Evolutionary conservation across 2,329 filamentous ascomycete species (phyloP), one percentile per base, ranked within the genome.

Genomic region (Alternaria gansuensis): DNA sequence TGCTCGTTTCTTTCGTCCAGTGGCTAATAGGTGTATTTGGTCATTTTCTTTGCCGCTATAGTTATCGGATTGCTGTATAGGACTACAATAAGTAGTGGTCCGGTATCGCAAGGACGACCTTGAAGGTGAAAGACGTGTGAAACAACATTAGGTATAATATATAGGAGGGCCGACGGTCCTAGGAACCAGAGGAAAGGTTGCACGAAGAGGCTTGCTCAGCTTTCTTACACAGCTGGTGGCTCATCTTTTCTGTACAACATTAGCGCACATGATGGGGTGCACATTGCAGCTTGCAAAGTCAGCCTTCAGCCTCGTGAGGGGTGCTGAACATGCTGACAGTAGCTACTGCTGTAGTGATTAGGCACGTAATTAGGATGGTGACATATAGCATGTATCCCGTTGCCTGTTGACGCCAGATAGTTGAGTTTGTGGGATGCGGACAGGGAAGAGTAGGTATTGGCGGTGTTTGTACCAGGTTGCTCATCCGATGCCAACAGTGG

Each of bases 341-440:
- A 9, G 7, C 17, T 29, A 24, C 29, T 26, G 13, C 8, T 5
- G 21, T 13, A 14, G n/a, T 23, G 43, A 45, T 45, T 23, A 11
- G n/a, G n/a, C 14, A 7, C 11, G 3, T 4, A 10, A 13, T 3
- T 23, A 2, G 10, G 3, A 45, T 6, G 11, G 17, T 23, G 43
- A 3, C 13, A 5, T 10, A 4, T 5, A 4, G 0, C 28, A 31
- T 4, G 17, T 24, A 4, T 9, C 0, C 7, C 11, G 2, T 4
- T 23, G 3, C 17, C 6, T 46, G n/a, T 3, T 9, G 3, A 1
- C 10, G 0, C 11, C 13, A 2, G 8, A 10, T 14, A 4, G 4
- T 5, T 46, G 17, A n/a, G 5, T 2, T n/a, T 11, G 7, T 21
- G 21, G 13, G 13, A 34, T 48, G 21, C 13, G 21, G 10, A 23